A percentile compares a stretch with the other conserved stretches of the same genome.
Evolutionary conservation across 306 rosid genomes (phyloP).

Genomic region (Trifolium dubium): DNA sequence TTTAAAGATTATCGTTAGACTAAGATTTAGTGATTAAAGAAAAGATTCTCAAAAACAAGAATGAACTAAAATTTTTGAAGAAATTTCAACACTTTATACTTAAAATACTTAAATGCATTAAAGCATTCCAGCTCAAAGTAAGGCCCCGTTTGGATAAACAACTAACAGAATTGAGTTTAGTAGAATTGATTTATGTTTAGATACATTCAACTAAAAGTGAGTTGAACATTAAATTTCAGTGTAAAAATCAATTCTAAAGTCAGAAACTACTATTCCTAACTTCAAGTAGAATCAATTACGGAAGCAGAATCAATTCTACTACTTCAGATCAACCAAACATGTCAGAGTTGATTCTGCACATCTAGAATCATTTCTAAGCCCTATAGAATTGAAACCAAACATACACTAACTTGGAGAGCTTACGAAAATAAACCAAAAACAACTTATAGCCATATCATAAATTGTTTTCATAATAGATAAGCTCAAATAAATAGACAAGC

Average conservation of each 20-base stretch:
- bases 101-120: not conserved
- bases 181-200: too few relatives aligned
- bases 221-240: too few relatives aligned
- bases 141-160: not conserved
- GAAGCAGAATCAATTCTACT: too few relatives aligned
- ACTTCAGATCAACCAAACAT: too few relatives aligned
- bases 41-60: not conserved
- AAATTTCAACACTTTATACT: not conserved
- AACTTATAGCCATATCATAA: not conserved
- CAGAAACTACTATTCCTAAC: too few relatives aligned
- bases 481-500: not conserved
- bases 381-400: too few relatives aligned
- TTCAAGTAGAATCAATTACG: too few relatives aligned
- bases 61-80: not conserved
- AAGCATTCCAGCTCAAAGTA: not conserved
- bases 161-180: too few relatives aligned
- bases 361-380: too few relatives aligned
- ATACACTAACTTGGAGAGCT: not conserved
- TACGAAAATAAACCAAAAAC: not conserved
- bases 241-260: too few relatives aligned
- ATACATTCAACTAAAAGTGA: too few relatives aligned
- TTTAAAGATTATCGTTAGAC: not conserved
- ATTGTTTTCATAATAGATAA: not conserved
- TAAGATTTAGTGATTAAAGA: not conserved
- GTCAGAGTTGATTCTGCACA: too few relatives aligned